Evolutionary conservation across 495 filamentous ascomycete species (phyloP), one percentile per base, ranked within the genome.

Genomic region (Talaromyces nanjingensis): DNA sequence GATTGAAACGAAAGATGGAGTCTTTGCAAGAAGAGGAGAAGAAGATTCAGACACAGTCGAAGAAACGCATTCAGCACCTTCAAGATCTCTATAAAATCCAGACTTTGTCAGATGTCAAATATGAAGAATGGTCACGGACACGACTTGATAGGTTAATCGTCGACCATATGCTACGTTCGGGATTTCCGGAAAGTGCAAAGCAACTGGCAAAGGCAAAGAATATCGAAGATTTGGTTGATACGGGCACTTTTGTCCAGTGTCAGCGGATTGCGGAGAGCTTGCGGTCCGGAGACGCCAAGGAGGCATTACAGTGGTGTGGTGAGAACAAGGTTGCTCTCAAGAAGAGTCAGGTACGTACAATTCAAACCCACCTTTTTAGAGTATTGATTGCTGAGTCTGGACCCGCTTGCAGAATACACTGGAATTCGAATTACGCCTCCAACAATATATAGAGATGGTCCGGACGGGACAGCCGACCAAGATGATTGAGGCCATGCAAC

Each of bases 381-480:
- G 6, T 49, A 9, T 4, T 22, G 14, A 66, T 18, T 33, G 34
- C 27, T 53, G 12, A 33, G 20, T 11, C 27, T 72, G 81, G 65
- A 82, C 64, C 18, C n/a, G 65, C 52, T 11, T 34, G 18, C 73
- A 93, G 88, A 92, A 88, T 67, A 91, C 89, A 59, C 83, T 98
- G 29, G 96, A 98, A 72, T 94, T 96, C 71, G 89, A 96, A 80
- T 83, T 98, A 9, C 86, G 96, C n/a, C 80, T 96, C 67, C 94
- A 98, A 74, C 92, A 98, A 71, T 97, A 90, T 72, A 92, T 98
- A 66, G 94, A 98, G 71, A 81, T 97, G 63, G 83, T 96, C 59
- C 82, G 94, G 49, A 85, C 78, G 39, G 81, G 82, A 52, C 76
- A 86, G 18, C 78, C 72, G 33, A 55, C 69, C 4, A 90, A 89